Evolutionary conservation across 345 rosid species (phyloP).

Genomic region (Murraya paniculata): DNA sequence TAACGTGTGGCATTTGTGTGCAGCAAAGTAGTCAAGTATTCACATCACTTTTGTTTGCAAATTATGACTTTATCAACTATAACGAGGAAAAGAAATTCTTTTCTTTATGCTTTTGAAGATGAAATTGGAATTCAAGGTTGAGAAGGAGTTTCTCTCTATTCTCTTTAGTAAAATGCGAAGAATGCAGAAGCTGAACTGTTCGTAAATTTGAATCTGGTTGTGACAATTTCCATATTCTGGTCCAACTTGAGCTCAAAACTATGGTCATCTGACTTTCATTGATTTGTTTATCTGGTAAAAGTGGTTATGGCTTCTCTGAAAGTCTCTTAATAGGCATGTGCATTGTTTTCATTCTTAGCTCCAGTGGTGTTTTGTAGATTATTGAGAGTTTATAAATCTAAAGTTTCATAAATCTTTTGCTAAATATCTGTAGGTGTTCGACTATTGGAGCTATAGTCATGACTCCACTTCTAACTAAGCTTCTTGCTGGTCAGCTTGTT

Average conservation of each 20-base stretch:
- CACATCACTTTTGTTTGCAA: neutral
- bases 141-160: neutral
- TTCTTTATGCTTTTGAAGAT: neutral
- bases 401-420: constrained; percentile 12
- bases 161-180: neutral
- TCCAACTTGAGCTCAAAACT: neutral
- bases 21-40: neutral
- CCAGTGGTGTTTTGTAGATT: neutral
- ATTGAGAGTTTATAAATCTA: neutral
- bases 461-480: constrained; percentile 98
- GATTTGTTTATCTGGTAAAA: neutral
- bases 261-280: neutral
- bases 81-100: neutral
- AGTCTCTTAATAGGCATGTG: neutral
- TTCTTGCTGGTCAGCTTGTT: constrained; percentile 99
- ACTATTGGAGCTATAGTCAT: constrained; percentile 94
- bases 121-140: neutral
- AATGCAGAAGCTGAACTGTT: neutral
- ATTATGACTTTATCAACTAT: neutral
- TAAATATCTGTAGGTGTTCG: constrained; percentile 62
- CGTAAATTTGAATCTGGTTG: neutral
- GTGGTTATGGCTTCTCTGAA: neutral
- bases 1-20: neutral
- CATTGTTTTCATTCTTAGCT: neutral
- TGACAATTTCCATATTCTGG: neutral